Conservation (phyloP, 495 filamentous ascomycete species). For the Annulohypoxylon bovei region DNA sequence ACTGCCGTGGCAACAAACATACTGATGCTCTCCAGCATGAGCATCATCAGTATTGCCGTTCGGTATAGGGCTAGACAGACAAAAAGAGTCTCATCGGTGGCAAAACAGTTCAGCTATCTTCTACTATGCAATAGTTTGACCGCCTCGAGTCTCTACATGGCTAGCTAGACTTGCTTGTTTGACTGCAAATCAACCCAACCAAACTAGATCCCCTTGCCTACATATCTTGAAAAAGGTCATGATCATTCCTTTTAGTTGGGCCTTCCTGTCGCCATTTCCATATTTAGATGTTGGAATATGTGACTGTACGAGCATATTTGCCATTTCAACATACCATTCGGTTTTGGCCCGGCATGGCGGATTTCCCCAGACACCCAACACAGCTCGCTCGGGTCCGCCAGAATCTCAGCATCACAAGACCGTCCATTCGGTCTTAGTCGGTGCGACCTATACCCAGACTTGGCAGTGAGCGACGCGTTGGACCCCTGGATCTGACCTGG, state of each 20-base stretch:
- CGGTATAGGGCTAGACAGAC: constrained; percentile 2
- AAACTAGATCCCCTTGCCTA: neutral
- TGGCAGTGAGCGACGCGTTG: constrained; percentile 32
- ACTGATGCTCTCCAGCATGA: constrained; percentile 7
- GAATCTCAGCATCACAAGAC: constrained; percentile 41
- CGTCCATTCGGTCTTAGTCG: constrained; percentile 32
- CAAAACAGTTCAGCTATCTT: constrained; percentile 23
- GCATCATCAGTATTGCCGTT: neutral
- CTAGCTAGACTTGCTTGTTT: constrained; percentile 12
- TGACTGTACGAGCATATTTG: constrained; percentile 21
- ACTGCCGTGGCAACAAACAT: constrained; percentile 19
- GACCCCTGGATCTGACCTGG: constrained; percentile 39
- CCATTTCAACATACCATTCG: constrained; percentile 37
- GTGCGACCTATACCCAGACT: constrained; percentile 33
- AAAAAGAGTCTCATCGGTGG: constrained; percentile 19
- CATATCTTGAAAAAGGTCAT: constrained; percentile 1
- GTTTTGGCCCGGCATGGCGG: constrained; percentile 40
- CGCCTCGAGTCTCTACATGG: neutral
- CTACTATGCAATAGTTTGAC: neutral
- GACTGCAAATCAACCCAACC: constrained; percentile 30
- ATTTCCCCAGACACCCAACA: constrained; percentile 44
- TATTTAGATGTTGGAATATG: constrained; percentile 28
- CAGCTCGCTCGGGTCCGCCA: constrained; percentile 32
- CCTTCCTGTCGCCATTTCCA: neutral
- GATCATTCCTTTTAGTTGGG: constrained; percentile 16